Conservation (phyloP, 192 early-diverging fungal genomes). For the Diversispora epigaea region DNA sequence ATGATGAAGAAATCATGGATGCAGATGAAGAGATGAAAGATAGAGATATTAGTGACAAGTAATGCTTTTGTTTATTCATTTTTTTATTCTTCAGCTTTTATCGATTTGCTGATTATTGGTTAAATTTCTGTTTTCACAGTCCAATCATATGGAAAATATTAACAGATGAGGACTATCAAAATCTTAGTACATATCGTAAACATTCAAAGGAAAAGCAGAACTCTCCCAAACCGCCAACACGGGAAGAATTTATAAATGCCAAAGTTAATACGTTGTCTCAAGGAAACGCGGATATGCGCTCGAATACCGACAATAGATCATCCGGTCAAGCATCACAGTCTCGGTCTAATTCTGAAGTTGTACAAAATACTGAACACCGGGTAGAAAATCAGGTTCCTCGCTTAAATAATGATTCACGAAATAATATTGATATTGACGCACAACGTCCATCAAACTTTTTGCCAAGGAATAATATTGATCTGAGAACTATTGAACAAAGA, state of each 20-base stretch:
- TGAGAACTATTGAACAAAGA: neutral
- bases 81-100: neutral
- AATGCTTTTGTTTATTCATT: neutral
- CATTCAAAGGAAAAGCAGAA: slow-evolving; percentile 10
- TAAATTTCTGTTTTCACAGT: neutral
- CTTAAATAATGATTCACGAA: neutral
- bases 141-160: neutral
- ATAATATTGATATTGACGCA: neutral
- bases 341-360: neutral
- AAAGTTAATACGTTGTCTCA: neutral
- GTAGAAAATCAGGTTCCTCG: neutral
- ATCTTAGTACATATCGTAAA: slow-evolving; percentile 4
- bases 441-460: neutral
- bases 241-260: neutral
- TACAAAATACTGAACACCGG: neutral
- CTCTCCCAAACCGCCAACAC: neutral
- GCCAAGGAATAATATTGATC: neutral
- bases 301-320: neutral
- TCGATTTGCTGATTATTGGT: neutral
- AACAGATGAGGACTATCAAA: slow-evolving; percentile 13
- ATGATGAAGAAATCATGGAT: neutral
- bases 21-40: neutral
- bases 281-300: neutral
- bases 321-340: neutral
- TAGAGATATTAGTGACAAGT: neutral